Base-by-base conservation (phyloP, 2,329 filamentous ascomycete species). In the Verticillium albo-atrum region DNA sequence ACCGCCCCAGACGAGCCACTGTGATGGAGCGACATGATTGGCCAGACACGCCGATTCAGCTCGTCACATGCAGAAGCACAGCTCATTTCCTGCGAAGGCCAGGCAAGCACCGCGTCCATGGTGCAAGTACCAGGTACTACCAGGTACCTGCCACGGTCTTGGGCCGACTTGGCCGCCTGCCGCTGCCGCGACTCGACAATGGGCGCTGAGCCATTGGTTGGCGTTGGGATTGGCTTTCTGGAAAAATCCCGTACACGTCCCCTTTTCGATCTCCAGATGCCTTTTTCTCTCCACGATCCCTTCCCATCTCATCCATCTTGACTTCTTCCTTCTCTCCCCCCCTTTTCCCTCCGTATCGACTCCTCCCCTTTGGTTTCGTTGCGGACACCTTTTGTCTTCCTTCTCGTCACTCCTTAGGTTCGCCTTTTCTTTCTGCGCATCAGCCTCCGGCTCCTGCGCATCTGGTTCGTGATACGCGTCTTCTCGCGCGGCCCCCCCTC, bases 341-440 rank as follows among this genome's bases (percentile, higher is more conserved):
- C 57, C 62, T 61, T 58, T 58, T 59, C 60, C 62, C 63, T 62
- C 60, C 63, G 57, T 63, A 62, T 61, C 60, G 58, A 59, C 55
- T 59, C 60, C 58, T 56, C 60, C n/a, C 62, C 60, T 56, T 66
- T 62, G 58, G 62, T 56, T 58, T 51, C 58, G 67, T 63, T 66
- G 62, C 68, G 68, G 65, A 67, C 70, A 64, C 66, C 68, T 70
- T 64, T 68, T 67, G 63, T 66, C 64, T 68, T 50, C 69, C 67
- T 72, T 70, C 65, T 68, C 61, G 75, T 78, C 77, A 70, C 73
- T 80, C 76, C 71, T 79, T 79, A 67, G 61, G 56, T 59, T 62
- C 61, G 65, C 71, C 67, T 27, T 28, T 53, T 53, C 51, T 50
- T 50, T 50, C 42, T 20, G 42, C 42, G 42, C 42, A 12, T 50